Base-by-base conservation (phyloP, 2,329 filamentous ascomycete species). In the Cytospora piceae region DNA sequence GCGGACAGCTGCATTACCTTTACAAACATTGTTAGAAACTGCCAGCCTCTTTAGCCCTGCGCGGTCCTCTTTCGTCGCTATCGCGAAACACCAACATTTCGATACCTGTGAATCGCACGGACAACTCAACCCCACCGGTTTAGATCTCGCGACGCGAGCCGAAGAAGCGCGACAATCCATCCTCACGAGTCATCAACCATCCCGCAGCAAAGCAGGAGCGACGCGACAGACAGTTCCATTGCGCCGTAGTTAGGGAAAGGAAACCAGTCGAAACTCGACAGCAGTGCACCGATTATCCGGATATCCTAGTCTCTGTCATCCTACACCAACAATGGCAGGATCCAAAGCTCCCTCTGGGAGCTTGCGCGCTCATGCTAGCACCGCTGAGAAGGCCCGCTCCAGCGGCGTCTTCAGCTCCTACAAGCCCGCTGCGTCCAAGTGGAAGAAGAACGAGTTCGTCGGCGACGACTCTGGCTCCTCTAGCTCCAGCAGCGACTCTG, bases 371-470 rank as follows among this genome's bases (percentile, higher is more conserved):
- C 67, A 68, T 34, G 62, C 69, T 34, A 64, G 63, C 56, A 68
- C 67, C 17, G 63, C 69, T 29, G 61, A 51, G 51, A 68, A 60
- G 61, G 58, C 39, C 12, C 58, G 49, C 42, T 31, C 59, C 20
- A 27, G 29, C 49, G 24, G 51, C 53, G 46, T 52, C 7, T 58
- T 64, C 4, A 32, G 32, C 14, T 20, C 69, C 70, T 46, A 70
- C 56, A 61, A 64, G 17, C 62, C 70, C 32, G 68, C 75, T 31
- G 68, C 73, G 57, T 66, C 72, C 42, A 63, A 67, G n/a, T 65
- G 76, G 64, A 79, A 79, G 68, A 74, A 74, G 60, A 72, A 67
- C 64, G 71, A 77, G 42, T 77, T 78, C 57, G 68, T 68, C 46
- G 73, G 74, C 32, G 32, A 54, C 52, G 52, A 39, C 3, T 61